Evolutionary conservation across 345 rosid species (phyloP).

Genomic region (Aegle marmelos): DNA sequence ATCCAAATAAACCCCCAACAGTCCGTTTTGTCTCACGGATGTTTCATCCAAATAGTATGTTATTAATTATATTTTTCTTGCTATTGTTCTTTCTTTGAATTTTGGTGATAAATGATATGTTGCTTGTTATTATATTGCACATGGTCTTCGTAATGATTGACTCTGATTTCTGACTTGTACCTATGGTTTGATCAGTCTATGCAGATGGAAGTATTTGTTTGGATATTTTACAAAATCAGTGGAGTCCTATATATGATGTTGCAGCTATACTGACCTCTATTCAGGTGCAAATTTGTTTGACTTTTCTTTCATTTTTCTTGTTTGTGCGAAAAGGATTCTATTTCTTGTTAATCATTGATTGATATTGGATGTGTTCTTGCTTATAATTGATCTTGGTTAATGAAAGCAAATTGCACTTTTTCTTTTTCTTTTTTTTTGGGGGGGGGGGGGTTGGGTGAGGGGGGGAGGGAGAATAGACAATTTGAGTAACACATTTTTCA

Average conservation of each 20-base stretch:
- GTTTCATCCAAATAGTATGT: constrained; percentile 73
- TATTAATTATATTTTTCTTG: neutral
- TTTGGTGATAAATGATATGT: neutral
- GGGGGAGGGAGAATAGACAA: no score
- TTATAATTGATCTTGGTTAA: neutral
- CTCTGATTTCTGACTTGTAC: neutral
- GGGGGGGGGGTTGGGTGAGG: no score
- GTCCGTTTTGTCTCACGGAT: constrained; percentile 66
- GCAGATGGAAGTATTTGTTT: constrained; percentile 97
- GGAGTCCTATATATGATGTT: constrained; percentile 96
- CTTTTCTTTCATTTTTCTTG: neutral
- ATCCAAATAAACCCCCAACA: constrained; percentile 66
- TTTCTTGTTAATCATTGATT: neutral
- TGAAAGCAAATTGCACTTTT: neutral
- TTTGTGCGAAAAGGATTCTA: neutral
- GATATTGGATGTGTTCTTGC: neutral
- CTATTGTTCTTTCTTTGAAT: neutral
- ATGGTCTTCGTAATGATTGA: neutral
- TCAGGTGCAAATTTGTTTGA: constrained; percentile 46
- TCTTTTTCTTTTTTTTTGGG: no score
- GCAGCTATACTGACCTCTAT: constrained; percentile 96
- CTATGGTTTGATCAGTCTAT: constrained; percentile 48
- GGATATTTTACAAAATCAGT: constrained; percentile 93
- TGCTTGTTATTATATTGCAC: neutral
- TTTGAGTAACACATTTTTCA: neutral